Base-by-base conservation (phyloP, 208 protist genomes). In the Herpetomonas samuelpessoai region DNA sequence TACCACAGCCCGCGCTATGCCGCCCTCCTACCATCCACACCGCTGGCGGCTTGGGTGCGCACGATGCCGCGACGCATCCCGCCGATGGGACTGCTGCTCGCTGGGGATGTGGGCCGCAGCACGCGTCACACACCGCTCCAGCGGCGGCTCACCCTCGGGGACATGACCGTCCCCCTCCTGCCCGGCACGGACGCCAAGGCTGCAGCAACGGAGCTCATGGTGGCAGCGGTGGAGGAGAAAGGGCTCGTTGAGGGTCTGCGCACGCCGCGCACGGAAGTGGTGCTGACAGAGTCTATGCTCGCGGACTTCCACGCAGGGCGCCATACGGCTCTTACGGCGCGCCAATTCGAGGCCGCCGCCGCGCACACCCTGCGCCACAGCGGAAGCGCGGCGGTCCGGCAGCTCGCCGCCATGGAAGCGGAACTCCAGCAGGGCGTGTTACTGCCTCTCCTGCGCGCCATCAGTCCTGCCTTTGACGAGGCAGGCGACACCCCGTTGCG, bases 21-120 rank as follows among this genome's bases (percentile, higher is more conserved):
- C 29, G 54, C 44, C 6, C 51, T 49, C 12, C 18, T 66, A 24
- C 28, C 35, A 2, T 12, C 66, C 3, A 14, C 41, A 0, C 51
- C 78, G 19, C 64, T 89, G 21, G 31, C 45, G 19, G 16, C 29
- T 12, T 93, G 86, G 83, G 53, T 67, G 22, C 58, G 48, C 3
- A 65, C 57, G 1, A 60, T 93, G 18, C 83, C 87, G 22, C 81
- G 74, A 16, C 79, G 76, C 35, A 44, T 71, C 28, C 81, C 83
- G 16, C 79, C 87, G 29, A 68, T 88, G 49, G 86, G 82, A 0
- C 45, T 71, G 44, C 55, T 90, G 45, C 55, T 88, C 50, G 55
- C 56, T 24, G 22, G 71, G 24, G 41, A 65, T 30, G 68, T 69
- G n/a, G 53, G 26, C n/a, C 47, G 41, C n/a, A 28, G 12, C 12